These are phyloP conservation scores for Candida germanica DNA, from an alignment of 805 yeast species.

Conservation along the genomic window DNA sequence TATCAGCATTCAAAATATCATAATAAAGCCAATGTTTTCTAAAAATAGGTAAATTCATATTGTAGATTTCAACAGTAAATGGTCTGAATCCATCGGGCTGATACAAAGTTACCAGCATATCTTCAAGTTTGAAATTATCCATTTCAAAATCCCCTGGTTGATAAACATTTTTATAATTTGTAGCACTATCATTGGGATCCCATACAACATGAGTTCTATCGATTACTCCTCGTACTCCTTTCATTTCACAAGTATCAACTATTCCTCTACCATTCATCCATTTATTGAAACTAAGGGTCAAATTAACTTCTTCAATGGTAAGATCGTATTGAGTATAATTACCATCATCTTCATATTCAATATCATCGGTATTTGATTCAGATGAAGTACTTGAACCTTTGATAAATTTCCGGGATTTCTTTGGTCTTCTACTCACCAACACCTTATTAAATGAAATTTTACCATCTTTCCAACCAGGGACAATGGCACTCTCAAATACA, in stretches of 20 bases:
- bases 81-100: conserved; percentile 84
- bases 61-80: conserved; percentile 83
- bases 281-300: conserved; percentile 75
- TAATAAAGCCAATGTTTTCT: conserved; percentile 92
- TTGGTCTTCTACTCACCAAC: conserved; percentile 81
- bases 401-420: conserved; percentile 47
- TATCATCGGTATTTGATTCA: conserved; percentile 29
- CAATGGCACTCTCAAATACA: conserved; percentile 88
- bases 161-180: conserved; percentile 69
- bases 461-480: conserved; percentile 91
- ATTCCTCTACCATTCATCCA: conserved; percentile 93
- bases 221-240: conserved; percentile 87
- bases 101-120: conserved; percentile 72
- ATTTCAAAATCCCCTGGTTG: conserved; percentile 92
- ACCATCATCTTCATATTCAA: conserved; percentile 68
- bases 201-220: conserved; percentile 87
- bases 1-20: conserved; percentile 80
- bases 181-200: conserved; percentile 80
- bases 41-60: conserved; percentile 73
- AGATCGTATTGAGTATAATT: conserved; percentile 95
- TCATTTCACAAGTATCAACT: conserved; percentile 67
- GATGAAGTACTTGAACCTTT: conserved; percentile 50
- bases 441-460: conserved; percentile 81
- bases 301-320: conserved; percentile 79
- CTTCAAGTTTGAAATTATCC: conserved; percentile 78